phyloP scores from a whole-genome alignment of 1,284 basidiomycete species.

The Irpex lacteus region DNA sequence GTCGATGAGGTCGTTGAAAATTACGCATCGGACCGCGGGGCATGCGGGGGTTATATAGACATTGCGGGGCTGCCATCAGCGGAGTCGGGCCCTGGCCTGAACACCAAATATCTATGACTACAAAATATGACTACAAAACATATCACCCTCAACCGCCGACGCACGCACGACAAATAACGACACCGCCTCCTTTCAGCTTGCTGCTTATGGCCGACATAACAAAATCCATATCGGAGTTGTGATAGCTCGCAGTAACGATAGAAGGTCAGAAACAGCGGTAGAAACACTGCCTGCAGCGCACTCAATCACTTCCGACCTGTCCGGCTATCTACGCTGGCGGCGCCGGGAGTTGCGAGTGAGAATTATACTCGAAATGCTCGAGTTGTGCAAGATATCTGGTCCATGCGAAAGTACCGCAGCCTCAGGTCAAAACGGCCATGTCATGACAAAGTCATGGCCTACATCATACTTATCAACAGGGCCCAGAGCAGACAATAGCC shows the following conservation, averaged over 20 bases:
- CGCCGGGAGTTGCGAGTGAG: background rate
- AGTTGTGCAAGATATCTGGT: background rate
- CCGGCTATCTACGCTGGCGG: background rate
- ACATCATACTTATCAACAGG: background rate
- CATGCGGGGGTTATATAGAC: background rate
- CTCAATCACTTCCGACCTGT: background rate
- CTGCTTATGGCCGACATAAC: constrained; percentile 10
- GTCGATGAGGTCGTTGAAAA: background rate
- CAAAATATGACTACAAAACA: background rate
- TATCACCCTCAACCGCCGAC: background rate
- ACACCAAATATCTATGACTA: background rate
- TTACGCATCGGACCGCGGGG: background rate
- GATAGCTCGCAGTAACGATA: background rate
- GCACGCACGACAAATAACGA: background rate
- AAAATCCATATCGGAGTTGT: background rate
- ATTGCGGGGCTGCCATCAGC: background rate
- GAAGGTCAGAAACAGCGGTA: background rate
- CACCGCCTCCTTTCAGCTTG: constrained; percentile 15
- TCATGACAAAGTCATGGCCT: background rate
- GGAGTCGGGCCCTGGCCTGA: background rate
- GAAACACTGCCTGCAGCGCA: background rate
- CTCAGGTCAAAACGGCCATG: background rate
- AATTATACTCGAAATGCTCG: no score
- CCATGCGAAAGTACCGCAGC: background rate
- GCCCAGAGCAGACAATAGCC: background rate